phyloP scores from a whole-genome alignment of 805 yeast genomes.

The Sugiyamaella boreocaroliniensis region DNA sequence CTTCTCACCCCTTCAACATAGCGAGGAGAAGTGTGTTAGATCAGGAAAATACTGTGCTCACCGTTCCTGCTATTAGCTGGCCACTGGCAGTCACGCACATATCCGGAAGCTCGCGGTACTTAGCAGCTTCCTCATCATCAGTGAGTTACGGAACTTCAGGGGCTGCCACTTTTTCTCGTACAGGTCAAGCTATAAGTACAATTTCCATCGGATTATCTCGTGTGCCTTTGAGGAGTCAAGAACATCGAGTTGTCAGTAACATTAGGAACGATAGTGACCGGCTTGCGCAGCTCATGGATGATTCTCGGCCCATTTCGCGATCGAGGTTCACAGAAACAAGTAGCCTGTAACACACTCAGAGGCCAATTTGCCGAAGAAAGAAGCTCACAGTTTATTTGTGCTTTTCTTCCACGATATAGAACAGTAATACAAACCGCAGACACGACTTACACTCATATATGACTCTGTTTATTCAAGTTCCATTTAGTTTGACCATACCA shows the following conservation, averaged over 20 bases:
- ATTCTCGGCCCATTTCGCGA: conserved; percentile 6
- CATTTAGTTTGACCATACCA: too few species aligned
- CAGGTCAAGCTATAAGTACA: background rate
- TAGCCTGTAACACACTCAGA: conserved; percentile 6
- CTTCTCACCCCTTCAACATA: background rate
- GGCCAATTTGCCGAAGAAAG: background rate
- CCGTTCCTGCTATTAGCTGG: background rate
- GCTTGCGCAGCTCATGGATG: background rate
- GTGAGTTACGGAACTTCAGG: background rate
- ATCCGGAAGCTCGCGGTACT: background rate
- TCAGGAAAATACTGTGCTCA: background rate
- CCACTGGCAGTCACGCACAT: background rate
- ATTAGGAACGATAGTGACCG: background rate
- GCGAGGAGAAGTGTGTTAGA: background rate
- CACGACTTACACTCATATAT: too few species aligned
- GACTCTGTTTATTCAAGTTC: too few species aligned
- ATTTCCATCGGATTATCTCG: too few species aligned
- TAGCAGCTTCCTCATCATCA: background rate
- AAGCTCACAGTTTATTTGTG: background rate
- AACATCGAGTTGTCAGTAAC: background rate
- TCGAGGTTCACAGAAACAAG: conserved; percentile 17
- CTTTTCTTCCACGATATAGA: too few species aligned
- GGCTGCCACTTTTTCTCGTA: background rate
- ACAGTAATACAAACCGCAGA: too few species aligned
- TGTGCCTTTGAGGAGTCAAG: background rate